Base-by-base conservation (phyloP, 352 stramenopile genomes). In the Phytophthora crassamura region DNA sequence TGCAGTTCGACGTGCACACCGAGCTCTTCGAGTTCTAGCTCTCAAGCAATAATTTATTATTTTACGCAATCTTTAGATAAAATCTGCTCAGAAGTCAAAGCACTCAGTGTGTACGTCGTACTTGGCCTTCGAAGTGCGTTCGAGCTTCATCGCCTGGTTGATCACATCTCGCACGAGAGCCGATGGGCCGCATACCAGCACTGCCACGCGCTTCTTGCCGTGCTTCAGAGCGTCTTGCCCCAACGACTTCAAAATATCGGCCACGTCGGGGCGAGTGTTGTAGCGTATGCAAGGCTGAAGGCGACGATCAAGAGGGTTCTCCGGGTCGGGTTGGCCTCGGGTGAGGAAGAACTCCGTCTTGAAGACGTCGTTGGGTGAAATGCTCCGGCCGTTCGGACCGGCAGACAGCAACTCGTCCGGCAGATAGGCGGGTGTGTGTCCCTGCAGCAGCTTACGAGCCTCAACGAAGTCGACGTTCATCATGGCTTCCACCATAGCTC, bases 31-130 rank as follows among this genome's bases (percentile, higher is more conserved):
- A 67, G 8, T 77, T 77, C 39, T 74, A 68, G 36, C n/a, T n/a
- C n/a, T n/a, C n/a, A n/a, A n/a, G n/a, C n/a, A n/a, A n/a, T n/a
- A n/a, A n/a, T n/a, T n/a, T n/a, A n/a, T n/a, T n/a, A n/a, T n/a
- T n/a, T n/a, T n/a, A n/a, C n/a, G n/a, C n/a, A n/a, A n/a, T n/a
- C n/a, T n/a, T n/a, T n/a, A n/a, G n/a, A n/a, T n/a, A n/a, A n/a
- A n/a, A n/a, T n/a, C n/a, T n/a, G n/a, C n/a, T 69, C 43, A 75
- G 28, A 75, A 75, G 11, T 62, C 45, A 28, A 75, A 75, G n/a
- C 52, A 67, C 41, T 79, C 71, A 18, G 62, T 60, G 33, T 79
- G 72, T 0, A 80, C 64, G 35, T 82, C 74, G 34, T 75, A 77
- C 5, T 48, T 49, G 16, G 78, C 43, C 8, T 67, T 59, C 30